A percentile compares a stretch with the other conserved stretches of the same genome.
Evolutionary conservation across 495 filamentous ascomycete genomes (phyloP).

Genomic region (Penicillium mononematosum): DNA sequence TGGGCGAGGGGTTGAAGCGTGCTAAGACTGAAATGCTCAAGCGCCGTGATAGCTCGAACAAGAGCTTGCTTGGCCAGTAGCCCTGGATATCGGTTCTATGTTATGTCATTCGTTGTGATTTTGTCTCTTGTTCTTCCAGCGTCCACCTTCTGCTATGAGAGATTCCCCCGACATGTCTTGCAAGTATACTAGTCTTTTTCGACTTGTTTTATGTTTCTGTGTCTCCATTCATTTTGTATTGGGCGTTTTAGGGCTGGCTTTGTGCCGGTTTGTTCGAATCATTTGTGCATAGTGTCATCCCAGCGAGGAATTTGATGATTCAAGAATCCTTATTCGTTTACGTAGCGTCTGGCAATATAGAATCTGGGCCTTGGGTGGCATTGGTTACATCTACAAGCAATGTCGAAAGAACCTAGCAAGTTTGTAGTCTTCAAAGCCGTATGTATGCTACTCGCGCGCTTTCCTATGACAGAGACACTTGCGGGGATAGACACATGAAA

Average conservation of each 20-base stretch:
- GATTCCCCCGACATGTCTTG: constrained; percentile 32
- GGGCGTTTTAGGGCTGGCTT: constrained; percentile 14
- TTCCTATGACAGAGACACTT: constrained; percentile 12
- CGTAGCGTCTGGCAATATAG: background rate
- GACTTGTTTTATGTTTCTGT: constrained; percentile 10
- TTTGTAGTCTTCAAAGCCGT: background rate
- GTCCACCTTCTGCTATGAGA: constrained; percentile 28
- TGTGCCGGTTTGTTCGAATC: constrained; percentile 6
- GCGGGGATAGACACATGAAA: constrained; percentile 21
- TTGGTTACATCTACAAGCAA: background rate
- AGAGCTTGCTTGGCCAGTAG: constrained; percentile 20
- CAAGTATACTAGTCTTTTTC: constrained; percentile 19
- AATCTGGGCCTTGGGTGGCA: constrained; percentile 2
- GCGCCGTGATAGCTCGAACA: constrained; percentile 38
- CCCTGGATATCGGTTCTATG: background rate
- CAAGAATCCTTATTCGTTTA: background rate
- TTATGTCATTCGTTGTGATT: constrained; percentile 17
- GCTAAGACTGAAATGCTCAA: constrained; percentile 46
- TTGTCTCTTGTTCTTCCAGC: constrained; percentile 25
- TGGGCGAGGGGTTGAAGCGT: constrained; percentile 46
- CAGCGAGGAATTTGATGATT: constrained; percentile 14
- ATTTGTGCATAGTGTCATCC: constrained; percentile 21
- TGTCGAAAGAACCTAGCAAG: background rate
- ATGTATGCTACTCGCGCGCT: background rate
- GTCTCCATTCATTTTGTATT: background rate